Evolutionary conservation across 345 rosid species (phyloP), one percentile per base, ranked within the genome.

Genomic region (Heritiera littoralis): DNA sequence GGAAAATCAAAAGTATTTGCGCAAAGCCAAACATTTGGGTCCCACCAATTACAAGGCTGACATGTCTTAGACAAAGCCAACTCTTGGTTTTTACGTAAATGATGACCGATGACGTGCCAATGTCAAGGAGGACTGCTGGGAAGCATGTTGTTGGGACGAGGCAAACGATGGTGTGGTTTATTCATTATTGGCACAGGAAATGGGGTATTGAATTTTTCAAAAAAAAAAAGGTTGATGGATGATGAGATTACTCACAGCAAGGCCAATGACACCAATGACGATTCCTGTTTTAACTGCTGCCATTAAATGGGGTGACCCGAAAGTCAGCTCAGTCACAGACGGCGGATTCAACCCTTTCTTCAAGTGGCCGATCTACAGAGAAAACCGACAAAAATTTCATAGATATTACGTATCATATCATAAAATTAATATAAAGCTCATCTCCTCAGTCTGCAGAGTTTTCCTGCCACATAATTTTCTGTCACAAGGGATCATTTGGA

Each of bases 311-410:
- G 95, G 94, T 1, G 93, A 89, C 68, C 88, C 90, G 18, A 96
- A 93, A 30, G 89, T 84, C 56, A 96, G 81, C 75, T 94, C 98
- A 7, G 89, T 81, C 2, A 83, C 48, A 35, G 99, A 89, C 15
- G 76, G 87, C 45, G 99, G 98, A 85, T 96, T 94, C 83, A 94
- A 64, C 56, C 99, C 98, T 80, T 88, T 92, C 89, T 91, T 92
- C 83, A 96, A 76, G 63, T 87, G 56, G 46, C 98, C 98, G 75
- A 96, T 94, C 99, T 94, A 90, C 79, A 77, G 9, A 17, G 30
- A 69, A 41, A 30, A 23, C 48, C 5, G 10, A 60, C n/a, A 75
- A 46, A 60, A 46, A 12, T 28, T 28, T 72, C 75, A 51, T 38
- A 32, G 4, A 52, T 72, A 17, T 69, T 11, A 20, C 30, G 1